These are phyloP conservation scores for Aspergillus fumigatiaffinis DNA, from an alignment of 2,329 filamentous ascomycete species.

Conservation along the genomic window DNA sequence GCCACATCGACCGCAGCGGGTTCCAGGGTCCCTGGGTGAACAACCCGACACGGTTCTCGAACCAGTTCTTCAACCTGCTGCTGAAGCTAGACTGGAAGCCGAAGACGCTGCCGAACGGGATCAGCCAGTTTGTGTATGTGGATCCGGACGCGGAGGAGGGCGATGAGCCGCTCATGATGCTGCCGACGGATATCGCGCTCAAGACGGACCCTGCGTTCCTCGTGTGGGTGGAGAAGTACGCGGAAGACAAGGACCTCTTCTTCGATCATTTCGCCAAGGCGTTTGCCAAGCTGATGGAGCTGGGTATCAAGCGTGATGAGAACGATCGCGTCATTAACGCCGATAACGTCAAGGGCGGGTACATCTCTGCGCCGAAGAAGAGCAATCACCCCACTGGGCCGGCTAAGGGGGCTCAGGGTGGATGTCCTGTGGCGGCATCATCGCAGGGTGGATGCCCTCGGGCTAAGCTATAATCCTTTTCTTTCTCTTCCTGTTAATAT, in stretches of 20 bases:
- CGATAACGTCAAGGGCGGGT: constrained; percentile 56
- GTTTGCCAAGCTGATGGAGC: constrained; percentile 58
- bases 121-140: constrained; percentile 57
- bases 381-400: constrained; percentile 33
- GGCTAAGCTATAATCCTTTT: constrained; percentile 18
- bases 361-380: constrained; percentile 57
- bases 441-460: constrained; percentile 10
- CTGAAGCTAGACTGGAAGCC: constrained; percentile 52
- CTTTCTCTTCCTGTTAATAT: not conserved
- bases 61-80: constrained; percentile 55
- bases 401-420: constrained; percentile 9
- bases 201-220: constrained; percentile 51
- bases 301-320: constrained; percentile 56
- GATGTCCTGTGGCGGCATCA: not conserved
- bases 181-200: constrained; percentile 61
- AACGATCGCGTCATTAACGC: constrained; percentile 52
- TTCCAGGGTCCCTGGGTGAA: constrained; percentile 59
- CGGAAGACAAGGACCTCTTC: constrained; percentile 59
- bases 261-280: constrained; percentile 57
- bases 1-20: constrained; percentile 53
- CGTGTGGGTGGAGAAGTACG: constrained; percentile 57
- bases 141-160: constrained; percentile 51
- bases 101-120: constrained; percentile 50
- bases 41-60: constrained; percentile 56
- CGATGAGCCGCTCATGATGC: constrained; percentile 61